phyloP scores from a whole-genome alignment of 441 rosid species.

The Flueggea neowawraea region DNA sequence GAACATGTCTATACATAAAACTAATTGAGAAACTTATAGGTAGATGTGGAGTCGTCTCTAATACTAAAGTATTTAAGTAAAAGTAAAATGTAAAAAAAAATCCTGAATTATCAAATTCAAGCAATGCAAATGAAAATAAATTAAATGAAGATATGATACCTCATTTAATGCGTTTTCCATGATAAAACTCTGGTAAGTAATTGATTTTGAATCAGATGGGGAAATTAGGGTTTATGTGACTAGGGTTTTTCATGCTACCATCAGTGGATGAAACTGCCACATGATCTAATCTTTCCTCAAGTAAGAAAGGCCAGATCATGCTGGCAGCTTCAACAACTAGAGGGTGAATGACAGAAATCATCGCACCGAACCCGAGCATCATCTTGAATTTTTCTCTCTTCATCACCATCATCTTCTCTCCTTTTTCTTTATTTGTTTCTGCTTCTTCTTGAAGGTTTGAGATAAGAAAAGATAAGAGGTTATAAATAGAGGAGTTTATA shows the following conservation, averaged over 20 bases:
- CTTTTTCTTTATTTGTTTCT: neutral
- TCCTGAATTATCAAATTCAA: neutral
- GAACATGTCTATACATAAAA: no score
- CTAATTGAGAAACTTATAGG: no score
- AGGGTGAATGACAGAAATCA: slow-evolving; percentile 35
- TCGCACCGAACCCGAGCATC: no score
- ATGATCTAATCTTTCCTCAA: slow-evolving; percentile 46
- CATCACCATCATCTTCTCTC: neutral
- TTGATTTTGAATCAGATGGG: slow-evolving; percentile 10
- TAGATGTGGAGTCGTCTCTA: no score
- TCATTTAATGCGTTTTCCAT: neutral
- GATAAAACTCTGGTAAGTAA: slow-evolving; percentile 1
- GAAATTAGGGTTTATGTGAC: slow-evolving; percentile 23
- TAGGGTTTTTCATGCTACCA: slow-evolving; percentile 31
- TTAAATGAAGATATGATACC: slow-evolving; percentile 8
- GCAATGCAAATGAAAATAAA: neutral
- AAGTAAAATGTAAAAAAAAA: no score
- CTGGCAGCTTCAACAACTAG: slow-evolving; percentile 99
- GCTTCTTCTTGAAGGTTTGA: slow-evolving; percentile 18
- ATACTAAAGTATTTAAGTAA: no score
- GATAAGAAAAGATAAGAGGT: slow-evolving; percentile 23
- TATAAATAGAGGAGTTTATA: slow-evolving; percentile 25
- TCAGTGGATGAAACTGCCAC: slow-evolving; percentile 56
- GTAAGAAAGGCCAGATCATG: slow-evolving; percentile 71
- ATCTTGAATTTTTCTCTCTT: neutral